A percentile compares a stretch with the other conserved stretches of the same genome.
Conservation (phyloP, 1,139 yeast species). For the Geotrichum carabidarum region DNA sequence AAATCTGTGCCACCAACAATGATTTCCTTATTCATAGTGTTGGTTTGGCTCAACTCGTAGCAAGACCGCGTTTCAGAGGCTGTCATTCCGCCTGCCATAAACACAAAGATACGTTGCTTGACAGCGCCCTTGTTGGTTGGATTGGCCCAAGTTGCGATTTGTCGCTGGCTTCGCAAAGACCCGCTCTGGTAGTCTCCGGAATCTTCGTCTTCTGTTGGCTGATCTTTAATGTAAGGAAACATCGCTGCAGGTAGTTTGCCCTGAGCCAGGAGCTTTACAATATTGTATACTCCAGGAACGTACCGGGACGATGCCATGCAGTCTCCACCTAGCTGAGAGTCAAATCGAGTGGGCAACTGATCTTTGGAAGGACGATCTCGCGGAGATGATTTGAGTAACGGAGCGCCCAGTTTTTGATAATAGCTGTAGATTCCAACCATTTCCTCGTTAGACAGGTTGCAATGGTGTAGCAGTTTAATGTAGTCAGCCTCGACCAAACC, state of each 20-base stretch:
- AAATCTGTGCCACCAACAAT: constrained; percentile 80
- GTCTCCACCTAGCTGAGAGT: constrained; percentile 62
- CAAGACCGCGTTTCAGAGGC: constrained; percentile 74
- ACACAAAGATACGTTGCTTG: constrained; percentile 70
- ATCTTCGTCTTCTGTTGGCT: constrained; percentile 58
- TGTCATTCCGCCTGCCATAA: constrained; percentile 86
- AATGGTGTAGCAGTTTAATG: constrained; percentile 62
- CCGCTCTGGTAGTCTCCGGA: constrained; percentile 38
- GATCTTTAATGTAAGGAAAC: constrained; percentile 76
- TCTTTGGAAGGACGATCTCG: constrained; percentile 30
- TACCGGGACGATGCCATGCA: constrained; percentile 73
- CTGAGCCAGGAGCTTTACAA: constrained; percentile 48
- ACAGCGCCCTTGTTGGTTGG: constrained; percentile 48
- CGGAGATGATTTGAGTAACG: constrained; percentile 50
- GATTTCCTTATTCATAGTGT: constrained; percentile 56
- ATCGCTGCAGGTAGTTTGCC: constrained; percentile 50
- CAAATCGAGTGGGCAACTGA: constrained; percentile 34
- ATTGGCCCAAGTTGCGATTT: constrained; percentile 75
- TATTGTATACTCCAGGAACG: constrained; percentile 61
- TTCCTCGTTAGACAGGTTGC: constrained; percentile 59
- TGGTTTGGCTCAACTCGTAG: constrained; percentile 52
- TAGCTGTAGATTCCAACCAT: constrained; percentile 60
- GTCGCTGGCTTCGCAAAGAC: constrained; percentile 66
- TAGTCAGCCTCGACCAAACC: constrained; percentile 78
- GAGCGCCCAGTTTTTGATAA: constrained; percentile 56